phyloP scores from a whole-genome alignment of 345 rosid genomes.

The Melastoma malabathricum region DNA sequence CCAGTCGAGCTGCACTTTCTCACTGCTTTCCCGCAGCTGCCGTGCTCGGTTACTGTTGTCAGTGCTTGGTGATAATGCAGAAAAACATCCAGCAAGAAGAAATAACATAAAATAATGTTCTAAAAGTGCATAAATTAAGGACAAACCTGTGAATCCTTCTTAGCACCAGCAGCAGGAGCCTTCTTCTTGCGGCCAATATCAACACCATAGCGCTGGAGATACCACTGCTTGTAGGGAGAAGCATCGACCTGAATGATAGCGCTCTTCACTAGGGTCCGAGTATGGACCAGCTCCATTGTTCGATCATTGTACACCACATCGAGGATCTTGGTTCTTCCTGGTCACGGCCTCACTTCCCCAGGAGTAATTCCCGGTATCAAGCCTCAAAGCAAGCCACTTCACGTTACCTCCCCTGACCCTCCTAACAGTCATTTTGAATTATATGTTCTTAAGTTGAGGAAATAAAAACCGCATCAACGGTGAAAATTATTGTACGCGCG shows the following conservation, averaged over 20 bases:
- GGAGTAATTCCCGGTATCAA: slow-evolving; percentile 43
- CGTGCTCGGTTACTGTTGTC: no score
- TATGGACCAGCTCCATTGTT: slow-evolving; percentile 44
- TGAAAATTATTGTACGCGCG: no score
- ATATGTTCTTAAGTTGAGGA: no score
- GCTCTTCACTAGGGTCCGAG: slow-evolving; percentile 43
- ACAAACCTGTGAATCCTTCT: slow-evolving; percentile 49
- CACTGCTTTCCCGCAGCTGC: no score
- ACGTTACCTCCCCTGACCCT: slow-evolving; percentile 45
- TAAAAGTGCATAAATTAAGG: not conserved
- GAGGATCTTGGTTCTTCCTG: slow-evolving; percentile 37
- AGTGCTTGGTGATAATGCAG: no score
- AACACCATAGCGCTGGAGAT: slow-evolving; percentile 36
- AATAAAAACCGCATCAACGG: no score
- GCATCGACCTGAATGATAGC: slow-evolving; percentile 48
- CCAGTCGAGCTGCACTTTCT: no score
- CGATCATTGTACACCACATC: slow-evolving; percentile 49
- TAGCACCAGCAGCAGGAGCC: slow-evolving; percentile 16
- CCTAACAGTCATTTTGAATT: slow-evolving; percentile 37
- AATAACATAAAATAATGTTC: not conserved
- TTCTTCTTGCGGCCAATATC: slow-evolving; percentile 47
- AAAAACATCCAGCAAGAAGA: not conserved
- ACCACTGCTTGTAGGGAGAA: slow-evolving; percentile 43
- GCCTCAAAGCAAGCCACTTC: slow-evolving; percentile 46
- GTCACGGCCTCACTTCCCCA: slow-evolving; percentile 53